Base-by-base conservation (phyloP, 2,329 filamentous ascomycete species). In the Zalaria obscura region DNA sequence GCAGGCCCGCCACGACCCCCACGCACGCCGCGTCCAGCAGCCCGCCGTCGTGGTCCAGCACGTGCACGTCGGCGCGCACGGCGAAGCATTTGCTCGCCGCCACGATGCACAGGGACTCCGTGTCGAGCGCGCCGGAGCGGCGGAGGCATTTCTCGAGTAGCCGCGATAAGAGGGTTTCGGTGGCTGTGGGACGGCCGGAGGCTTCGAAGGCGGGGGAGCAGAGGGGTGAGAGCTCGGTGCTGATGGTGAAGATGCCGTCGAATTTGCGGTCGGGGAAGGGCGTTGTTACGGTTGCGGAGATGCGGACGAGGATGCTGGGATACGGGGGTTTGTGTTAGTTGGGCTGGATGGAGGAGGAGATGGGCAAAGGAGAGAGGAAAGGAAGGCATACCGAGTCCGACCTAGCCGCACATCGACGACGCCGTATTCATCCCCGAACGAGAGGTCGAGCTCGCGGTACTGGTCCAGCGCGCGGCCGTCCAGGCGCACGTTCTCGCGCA, bases 111-210 rank as follows among this genome's bases (percentile, higher is more conserved):
- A 98, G 73, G 3, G 88, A 94, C 64, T 98, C 91, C 29, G 88
- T 94, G 60, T 96, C 89, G 34, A 98, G 76, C 5, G 91, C 89
- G 51, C 83, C 83, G 1, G 88, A 94, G 45, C 91, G 80, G 35
- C 91, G 87, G 46, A 96, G 78, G 5, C 91, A 89, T 65, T 94
- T 94, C 61, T 98, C 91, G 18, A 98, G 78, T 35, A 91, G 75
- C 29, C 89, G 80, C 6, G 88, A 87, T 27, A 96, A 76, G 35
- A 94, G 74, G 3, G 88, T 72, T 64, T 96, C 91, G 42, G 81
- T 75, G 53, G 93, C 83, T 47, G 81, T 88, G 38, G 83, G 82
- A 41, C 86, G 50, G 43, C 7, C 7, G 44, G 28, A 31, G 27
- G 36, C 76, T 62, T 95, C 88, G 63, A 93, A 93, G 29, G 83